phyloP scores from a whole-genome alignment of 306 rosid species.

The Chamaecrista fasciculata region DNA sequence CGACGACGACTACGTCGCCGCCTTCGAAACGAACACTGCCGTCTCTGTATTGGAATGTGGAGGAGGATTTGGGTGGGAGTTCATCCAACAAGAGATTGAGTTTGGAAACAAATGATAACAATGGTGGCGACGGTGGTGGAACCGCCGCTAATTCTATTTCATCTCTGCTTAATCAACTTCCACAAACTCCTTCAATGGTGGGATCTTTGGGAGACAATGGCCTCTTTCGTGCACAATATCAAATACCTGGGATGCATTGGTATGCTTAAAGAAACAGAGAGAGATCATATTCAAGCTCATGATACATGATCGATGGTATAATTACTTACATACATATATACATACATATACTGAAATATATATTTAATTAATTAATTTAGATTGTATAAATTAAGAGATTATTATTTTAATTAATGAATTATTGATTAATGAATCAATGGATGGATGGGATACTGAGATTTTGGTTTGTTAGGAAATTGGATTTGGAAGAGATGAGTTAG shows the following conservation, averaged over 20 bases:
- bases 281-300: background rate
- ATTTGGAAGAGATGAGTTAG: background rate
- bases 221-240: constrained; percentile 38
- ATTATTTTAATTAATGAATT: no score
- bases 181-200: constrained; percentile 47
- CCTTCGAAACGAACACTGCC: constrained; percentile 47
- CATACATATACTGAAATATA: no score
- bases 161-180: constrained; percentile 55
- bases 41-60: constrained; percentile 40
- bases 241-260: constrained; percentile 57
- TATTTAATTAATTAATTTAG: background rate
- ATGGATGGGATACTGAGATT: constrained; percentile 24
- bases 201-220: constrained; percentile 49
- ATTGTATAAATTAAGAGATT: constrained; percentile 24
- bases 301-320: background rate
- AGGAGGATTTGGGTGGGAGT: constrained; percentile 22
- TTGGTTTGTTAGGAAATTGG: constrained; percentile 16
- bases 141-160: constrained; percentile 32
- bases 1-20: background rate
- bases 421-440: background rate
- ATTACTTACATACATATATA: no score
- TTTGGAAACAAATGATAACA: constrained; percentile 26
- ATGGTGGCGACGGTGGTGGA: background rate
- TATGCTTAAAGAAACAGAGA: constrained; percentile 32
- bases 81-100: constrained; percentile 43